A percentile compares a stretch with the other conserved stretches of the same genome.
These are phyloP conservation scores for Ophiostoma quercus DNA, from an alignment of 2,329 filamentous ascomycete genomes.

Conservation along the genomic window DNA sequence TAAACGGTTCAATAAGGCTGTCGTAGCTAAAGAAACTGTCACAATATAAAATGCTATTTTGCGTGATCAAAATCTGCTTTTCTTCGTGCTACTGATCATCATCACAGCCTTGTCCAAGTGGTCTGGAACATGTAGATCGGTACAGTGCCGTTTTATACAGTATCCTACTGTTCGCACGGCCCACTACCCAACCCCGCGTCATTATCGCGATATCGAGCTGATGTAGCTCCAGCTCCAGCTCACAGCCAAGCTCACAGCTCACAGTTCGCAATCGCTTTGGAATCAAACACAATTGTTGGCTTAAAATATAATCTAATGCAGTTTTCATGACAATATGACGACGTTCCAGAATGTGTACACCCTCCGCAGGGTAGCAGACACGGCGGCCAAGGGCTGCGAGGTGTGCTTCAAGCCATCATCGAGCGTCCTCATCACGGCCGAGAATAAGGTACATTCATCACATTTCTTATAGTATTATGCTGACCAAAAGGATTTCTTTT, in stretches of 20 bases:
- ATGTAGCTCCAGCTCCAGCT: background rate
- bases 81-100: no score
- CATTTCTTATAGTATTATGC: background rate
- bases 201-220: background rate
- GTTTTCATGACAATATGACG: constrained; percentile 30
- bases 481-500: constrained; percentile 70
- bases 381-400: constrained; percentile 77
- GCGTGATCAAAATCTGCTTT: no score
- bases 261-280: background rate
- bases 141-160: constrained; percentile 12
- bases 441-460: constrained; percentile 60
- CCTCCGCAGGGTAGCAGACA: constrained; percentile 79
- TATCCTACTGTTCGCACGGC: background rate
- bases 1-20: no score
- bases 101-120: background rate
- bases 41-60: no score
- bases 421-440: constrained; percentile 81
- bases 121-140: background rate
- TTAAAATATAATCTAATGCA: background rate
- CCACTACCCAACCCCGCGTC: background rate
- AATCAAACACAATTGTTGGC: no score
- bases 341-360: constrained; percentile 74
- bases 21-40: no score
- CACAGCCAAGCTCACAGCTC: background rate
- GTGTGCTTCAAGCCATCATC: constrained; percentile 86